Percentiles rank a stretch among this genome's conserved stretches.
These are phyloP conservation scores for Colletotrichum sp. DNA, from an alignment of 2,329 filamentous ascomycete species.

Conservation along the genomic window DNA sequence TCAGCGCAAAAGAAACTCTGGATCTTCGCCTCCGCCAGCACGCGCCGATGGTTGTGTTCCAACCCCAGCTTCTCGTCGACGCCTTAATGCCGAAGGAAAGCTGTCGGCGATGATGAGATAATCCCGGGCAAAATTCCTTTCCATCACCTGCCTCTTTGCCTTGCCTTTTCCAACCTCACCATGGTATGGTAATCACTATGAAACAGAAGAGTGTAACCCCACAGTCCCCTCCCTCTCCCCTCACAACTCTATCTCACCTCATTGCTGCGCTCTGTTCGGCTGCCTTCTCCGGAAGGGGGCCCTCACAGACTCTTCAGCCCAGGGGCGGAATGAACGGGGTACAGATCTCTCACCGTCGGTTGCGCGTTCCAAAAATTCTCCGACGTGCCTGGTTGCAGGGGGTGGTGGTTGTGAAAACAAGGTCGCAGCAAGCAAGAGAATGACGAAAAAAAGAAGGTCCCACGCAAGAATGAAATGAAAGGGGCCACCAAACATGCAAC, in stretches of 20 bases:
- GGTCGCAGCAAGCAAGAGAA: neutral
- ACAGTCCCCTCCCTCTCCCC: neutral
- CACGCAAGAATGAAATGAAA: neutral
- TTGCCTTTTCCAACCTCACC: neutral
- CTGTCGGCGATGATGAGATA: neutral
- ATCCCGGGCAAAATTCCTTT: neutral
- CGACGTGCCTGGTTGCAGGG: neutral
- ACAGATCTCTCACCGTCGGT: neutral
- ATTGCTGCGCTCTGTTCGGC: neutral
- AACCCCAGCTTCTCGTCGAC: neutral
- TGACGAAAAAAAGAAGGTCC: neutral
- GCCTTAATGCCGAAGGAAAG: neutral
- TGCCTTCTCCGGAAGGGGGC: neutral
- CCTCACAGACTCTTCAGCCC: neutral
- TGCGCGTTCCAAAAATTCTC: neutral
- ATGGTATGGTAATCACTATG: neutral
- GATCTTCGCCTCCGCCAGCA: neutral
- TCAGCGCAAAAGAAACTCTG: neutral
- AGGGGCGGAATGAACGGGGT: neutral
- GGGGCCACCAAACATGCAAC: neutral
- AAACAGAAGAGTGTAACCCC: neutral
- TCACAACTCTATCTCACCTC: neutral
- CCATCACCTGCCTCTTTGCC: neutral
- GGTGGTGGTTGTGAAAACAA: neutral
- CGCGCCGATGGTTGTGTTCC: neutral